Percentiles rank a stretch among this genome's conserved stretches.
These are phyloP conservation scores for Rhynchosporium secalis DNA, from an alignment of 2,329 filamentous ascomycete genomes.

Conservation along the genomic window DNA sequence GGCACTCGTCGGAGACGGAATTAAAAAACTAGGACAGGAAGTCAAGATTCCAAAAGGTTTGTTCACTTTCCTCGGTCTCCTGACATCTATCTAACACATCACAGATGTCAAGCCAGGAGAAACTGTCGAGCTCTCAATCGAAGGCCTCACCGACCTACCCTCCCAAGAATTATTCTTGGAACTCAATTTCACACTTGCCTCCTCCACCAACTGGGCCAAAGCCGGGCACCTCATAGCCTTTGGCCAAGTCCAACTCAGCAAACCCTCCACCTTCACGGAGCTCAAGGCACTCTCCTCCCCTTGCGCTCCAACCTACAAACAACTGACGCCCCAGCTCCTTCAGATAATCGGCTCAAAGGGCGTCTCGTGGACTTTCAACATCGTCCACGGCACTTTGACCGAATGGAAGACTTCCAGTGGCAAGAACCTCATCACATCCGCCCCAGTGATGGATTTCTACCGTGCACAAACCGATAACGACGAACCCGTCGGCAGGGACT, in stretches of 20 bases:
- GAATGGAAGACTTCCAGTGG: slow-evolving; percentile 43
- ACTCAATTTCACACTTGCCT: slow-evolving; percentile 48
- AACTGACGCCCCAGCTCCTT: slow-evolving; percentile 32
- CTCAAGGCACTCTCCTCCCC: slow-evolving; percentile 30
- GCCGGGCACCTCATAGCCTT: slow-evolving; percentile 54
- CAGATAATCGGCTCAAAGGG: slow-evolving; percentile 20
- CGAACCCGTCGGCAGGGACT: slow-evolving; percentile 57
- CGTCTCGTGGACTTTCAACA: slow-evolving; percentile 48
- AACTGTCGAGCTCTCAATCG: slow-evolving; percentile 24
- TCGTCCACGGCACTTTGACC: slow-evolving; percentile 45
- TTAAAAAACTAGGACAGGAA: slow-evolving; percentile 30
- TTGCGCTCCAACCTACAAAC: slow-evolving; percentile 31
- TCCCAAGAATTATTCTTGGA: slow-evolving; percentile 48
- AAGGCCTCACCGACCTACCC: slow-evolving; percentile 22
- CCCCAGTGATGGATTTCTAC: slow-evolving; percentile 56
- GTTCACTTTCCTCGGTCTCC: slow-evolving; percentile 13
- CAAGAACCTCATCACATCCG: slow-evolving; percentile 47
- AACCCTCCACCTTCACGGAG: slow-evolving; percentile 27
- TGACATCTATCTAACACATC: not conserved
- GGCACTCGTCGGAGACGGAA: slow-evolving; percentile 39
- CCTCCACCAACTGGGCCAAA: slow-evolving; percentile 52
- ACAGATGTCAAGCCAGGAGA: slow-evolving; percentile 44
- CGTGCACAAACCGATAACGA: slow-evolving; percentile 69
- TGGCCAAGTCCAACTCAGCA: slow-evolving; percentile 46
- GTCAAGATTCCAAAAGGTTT: slow-evolving; percentile 46